Evolutionary conservation across 1,284 basidiomycete genomes (phyloP), one percentile per base, ranked within the genome.

Genomic region (Xerocomus minutiporus): DNA sequence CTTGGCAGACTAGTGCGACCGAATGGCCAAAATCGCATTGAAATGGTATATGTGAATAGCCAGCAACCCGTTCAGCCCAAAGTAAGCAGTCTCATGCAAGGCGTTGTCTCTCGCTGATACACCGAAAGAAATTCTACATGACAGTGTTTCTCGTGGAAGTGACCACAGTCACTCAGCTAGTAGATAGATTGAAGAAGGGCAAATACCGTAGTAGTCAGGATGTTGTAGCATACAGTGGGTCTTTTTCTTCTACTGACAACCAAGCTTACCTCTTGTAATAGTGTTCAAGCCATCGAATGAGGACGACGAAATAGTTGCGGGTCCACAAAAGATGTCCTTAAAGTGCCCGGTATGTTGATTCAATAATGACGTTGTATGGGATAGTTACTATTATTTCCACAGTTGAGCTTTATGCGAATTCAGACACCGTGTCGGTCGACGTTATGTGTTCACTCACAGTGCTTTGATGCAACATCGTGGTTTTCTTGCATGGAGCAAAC

Each of bases 401-500:
- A 97, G 88, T 73, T 99, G 53, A 94, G 92, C 48, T 97, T 92
- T 65, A 84, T 88, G 71, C 88, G 95, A 11, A 87, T 99, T 54
- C 76, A 72, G 28, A 88, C 83, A 0, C 96, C 97, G 2, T 88
- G 91, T 65, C 88, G 96, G 15, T 95, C 96, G 0, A 78, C 75
- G 12, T 75, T 80, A 57, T 99, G 97, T 67, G 83, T 89, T 23
- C 97, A 99, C 69, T 75, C 91, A 2, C 93, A 97, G 64, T 99
- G 97, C 71, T 99, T 99, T 68, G 97, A 99, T 70, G 94, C 95
- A 0, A 79, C 80, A 20, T 93, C 90, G 47, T 99, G 95, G 92
- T 93, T 90, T 62, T 88, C 88, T 23, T 84, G 97, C 67, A 99
- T 97, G 82, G 91, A 96, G 63, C 89, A 93, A 71, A 96, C 95